Evolutionary conservation across 2,329 filamentous ascomycete species (phyloP), one percentile per base, ranked within the genome.

Genomic region (Pyricularia pennisetigena): DNA sequence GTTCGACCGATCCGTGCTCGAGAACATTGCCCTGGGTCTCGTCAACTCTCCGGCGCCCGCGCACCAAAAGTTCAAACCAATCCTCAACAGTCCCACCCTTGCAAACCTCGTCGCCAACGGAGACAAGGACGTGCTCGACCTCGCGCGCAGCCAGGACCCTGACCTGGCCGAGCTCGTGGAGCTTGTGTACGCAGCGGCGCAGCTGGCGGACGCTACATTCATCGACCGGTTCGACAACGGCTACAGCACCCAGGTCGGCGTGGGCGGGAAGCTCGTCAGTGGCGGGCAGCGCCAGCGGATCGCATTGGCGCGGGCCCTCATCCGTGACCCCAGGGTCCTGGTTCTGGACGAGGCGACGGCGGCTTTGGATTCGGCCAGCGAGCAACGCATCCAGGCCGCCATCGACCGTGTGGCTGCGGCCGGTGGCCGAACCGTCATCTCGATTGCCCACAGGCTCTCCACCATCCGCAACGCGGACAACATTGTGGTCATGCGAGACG

Each of bases 251-350:
- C 74, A 80, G 3, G 83, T 87, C 1, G 86, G 87, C 2, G 79
- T 81, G 7, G 80, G 79, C 12, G 86, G 86, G 29, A 82, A 81
- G 49, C 79, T 86, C 6, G 78, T 88, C 35, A 86, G 83, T 65
- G 86, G 86, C 68, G 86, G 86, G 0, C 86, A 89, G 72, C 82
- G 85, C 67, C 87, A 89, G 72, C 79, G 86, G 5, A 79, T 89
- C 67, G 85, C 85, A 8, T 29, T 68, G 26, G 67, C 67, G 3
- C 49, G 67, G 14, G 67, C 67, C 14, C 67, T 68, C 12, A 49
- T 68, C 63, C 67, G 67, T 14, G 67, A 68, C 24, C 67, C 67
- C 4, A 61, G 35, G 41, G 54, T 68, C 49, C 29, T 68, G 14
- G 67, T 68, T 5, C 29, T 68, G 9, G 67, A 68, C 63, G 87